A percentile compares a stretch with the other conserved stretches of the same genome.
Evolutionary conservation across 306 rosid species (phyloP).

Genomic region (Prunus campanulata): DNA sequence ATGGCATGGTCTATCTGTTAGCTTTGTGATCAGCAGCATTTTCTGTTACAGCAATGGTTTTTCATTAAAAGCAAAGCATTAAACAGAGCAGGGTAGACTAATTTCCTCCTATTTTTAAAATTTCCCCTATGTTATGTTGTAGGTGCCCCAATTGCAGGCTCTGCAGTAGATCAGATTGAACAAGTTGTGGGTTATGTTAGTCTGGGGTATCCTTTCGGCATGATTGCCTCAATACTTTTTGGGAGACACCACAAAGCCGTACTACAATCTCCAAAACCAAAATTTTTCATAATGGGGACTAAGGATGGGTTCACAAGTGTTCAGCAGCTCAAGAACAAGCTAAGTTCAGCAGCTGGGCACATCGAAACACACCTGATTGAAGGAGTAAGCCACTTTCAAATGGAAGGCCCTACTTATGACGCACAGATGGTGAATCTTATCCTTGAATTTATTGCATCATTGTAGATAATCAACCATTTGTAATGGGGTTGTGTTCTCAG

Average conservation of each 20-base stretch:
- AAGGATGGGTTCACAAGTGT: slow-evolving; percentile 84
- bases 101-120: background rate
- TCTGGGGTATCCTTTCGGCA: slow-evolving; percentile 95
- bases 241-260: slow-evolving; percentile 85
- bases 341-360: slow-evolving; percentile 61
- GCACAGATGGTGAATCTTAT: slow-evolving; percentile 74
- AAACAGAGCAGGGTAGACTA: background rate
- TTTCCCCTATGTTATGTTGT: slow-evolving; percentile 10
- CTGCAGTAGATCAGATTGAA: slow-evolving; percentile 76
- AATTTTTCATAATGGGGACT: slow-evolving; percentile 88
- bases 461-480: slow-evolving; percentile 28
- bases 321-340: slow-evolving; percentile 75
- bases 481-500: slow-evolving; percentile 15
- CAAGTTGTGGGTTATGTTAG: slow-evolving; percentile 83
- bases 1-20: background rate
- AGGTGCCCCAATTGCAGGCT: slow-evolving; percentile 98
- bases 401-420: slow-evolving; percentile 90
- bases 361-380: slow-evolving; percentile 66
- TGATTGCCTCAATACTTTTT: slow-evolving; percentile 77
- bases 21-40: background rate
- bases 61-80: background rate
- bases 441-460: slow-evolving; percentile 47
- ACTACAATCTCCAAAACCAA: slow-evolving; percentile 66
- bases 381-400: slow-evolving; percentile 81
- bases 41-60: no score